phyloP scores from a whole-genome alignment of 768 basidiomycete species.

The Tylopilus sp. region DNA sequence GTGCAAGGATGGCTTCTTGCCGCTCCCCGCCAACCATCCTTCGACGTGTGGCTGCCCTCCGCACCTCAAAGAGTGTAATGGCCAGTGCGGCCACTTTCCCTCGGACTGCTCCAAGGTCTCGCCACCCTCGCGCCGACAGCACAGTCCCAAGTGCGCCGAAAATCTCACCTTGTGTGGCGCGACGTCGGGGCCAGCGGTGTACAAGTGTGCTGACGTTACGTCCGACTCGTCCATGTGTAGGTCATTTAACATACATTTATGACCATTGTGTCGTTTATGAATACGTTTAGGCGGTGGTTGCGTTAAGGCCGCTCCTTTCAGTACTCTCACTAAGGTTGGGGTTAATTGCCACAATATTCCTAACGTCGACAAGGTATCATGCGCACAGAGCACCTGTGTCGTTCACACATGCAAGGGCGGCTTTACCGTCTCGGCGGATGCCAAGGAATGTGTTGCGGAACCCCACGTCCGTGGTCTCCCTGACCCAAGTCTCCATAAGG shows the following conservation, averaged over 20 bases:
- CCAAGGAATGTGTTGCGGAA: slow-evolving; percentile 13
- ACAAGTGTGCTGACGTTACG: slow-evolving; percentile 30
- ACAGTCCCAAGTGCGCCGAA: slow-evolving; percentile 18
- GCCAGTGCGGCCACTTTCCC: slow-evolving; percentile 26
- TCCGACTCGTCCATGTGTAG: slow-evolving; percentile 30
- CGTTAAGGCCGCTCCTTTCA: slow-evolving; percentile 21
- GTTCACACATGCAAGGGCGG: slow-evolving; percentile 26
- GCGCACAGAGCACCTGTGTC: slow-evolving; percentile 25
- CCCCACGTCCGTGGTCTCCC: not conserved
- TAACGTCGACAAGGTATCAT: slow-evolving; percentile 28
- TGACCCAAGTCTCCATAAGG: too few relatives aligned
- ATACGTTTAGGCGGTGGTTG: slow-evolving; percentile 35
- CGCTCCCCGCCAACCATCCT: slow-evolving; percentile 15
- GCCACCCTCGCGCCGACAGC: slow-evolving; percentile 18
- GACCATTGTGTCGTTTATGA: not conserved
- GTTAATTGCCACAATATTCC: slow-evolving; percentile 34
- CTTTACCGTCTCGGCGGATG: slow-evolving; percentile 7
- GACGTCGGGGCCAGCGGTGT: slow-evolving; percentile 18
- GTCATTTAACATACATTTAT: slow-evolving; percentile 8
- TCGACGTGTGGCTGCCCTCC: slow-evolving; percentile 29
- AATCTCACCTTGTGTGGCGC: slow-evolving; percentile 28
- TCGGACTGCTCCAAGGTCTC: slow-evolving; percentile 15
- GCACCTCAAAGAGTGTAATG: slow-evolving; percentile 28
- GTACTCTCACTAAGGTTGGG: slow-evolving; percentile 14
- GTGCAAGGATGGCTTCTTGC: slow-evolving; percentile 28